These are phyloP conservation scores for Lactarius trivialis DNA, from an alignment of 768 basidiomycete genomes.

Conservation along the genomic window DNA sequence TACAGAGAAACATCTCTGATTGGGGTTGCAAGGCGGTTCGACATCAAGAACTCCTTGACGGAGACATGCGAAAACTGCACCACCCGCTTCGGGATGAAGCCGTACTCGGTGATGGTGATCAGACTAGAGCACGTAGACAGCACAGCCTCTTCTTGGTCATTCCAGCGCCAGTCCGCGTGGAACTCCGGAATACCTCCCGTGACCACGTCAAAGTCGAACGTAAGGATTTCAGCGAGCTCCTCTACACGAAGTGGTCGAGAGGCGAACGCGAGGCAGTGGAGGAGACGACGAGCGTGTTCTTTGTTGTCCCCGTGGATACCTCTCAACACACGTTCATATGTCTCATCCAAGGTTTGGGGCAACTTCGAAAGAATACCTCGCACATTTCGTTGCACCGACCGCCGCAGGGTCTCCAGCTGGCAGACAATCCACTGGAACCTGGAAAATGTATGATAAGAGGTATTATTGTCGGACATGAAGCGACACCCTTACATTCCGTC, in stretches of 20 bases:
- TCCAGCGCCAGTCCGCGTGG: neutral
- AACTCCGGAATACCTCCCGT: neutral
- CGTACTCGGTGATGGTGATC: neutral
- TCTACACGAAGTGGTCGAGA: too few relatives aligned
- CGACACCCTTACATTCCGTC: too few relatives aligned
- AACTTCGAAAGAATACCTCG: neutral
- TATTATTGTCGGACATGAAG: neutral
- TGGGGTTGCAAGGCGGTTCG: neutral
- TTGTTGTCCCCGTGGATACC: too few relatives aligned
- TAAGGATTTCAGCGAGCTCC: too few relatives aligned
- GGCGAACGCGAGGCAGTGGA: too few relatives aligned
- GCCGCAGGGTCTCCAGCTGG: neutral
- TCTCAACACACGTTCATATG: neutral
- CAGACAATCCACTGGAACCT: conserved; percentile 1
- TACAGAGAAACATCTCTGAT: neutral
- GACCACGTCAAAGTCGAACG: neutral
- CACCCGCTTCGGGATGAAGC: too few relatives aligned
- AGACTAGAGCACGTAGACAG: neutral
- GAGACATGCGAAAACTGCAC: conserved; percentile 2
- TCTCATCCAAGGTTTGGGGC: too few relatives aligned
- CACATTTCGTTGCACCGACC: neutral
- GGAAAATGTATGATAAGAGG: neutral
- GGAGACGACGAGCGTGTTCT: too few relatives aligned
- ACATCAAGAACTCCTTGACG: neutral
- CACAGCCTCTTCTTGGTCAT: neutral